phyloP scores from a whole-genome alignment of 106 monocot species.

The Narthecium ossifragum region DNA sequence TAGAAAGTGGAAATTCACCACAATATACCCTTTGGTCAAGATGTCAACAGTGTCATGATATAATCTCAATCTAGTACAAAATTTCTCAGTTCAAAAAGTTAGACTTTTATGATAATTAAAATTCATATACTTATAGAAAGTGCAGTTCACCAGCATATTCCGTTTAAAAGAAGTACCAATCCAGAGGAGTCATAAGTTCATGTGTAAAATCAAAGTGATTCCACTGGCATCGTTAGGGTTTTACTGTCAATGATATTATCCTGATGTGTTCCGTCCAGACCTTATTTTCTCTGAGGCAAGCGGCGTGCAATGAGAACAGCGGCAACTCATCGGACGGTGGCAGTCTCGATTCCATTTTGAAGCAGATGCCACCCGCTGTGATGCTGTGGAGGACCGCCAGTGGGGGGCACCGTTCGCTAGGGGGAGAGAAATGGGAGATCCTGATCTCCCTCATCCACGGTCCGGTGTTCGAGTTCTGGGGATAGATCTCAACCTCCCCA shows the following conservation, averaged over 20 bases:
- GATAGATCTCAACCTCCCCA: slow-evolving; percentile 69
- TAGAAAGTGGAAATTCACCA: background rate
- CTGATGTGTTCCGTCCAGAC: slow-evolving; percentile 32
- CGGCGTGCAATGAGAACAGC: slow-evolving; percentile 53
- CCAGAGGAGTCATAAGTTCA: slow-evolving; percentile 3
- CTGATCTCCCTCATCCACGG: slow-evolving; percentile 43
- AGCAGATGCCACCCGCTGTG: slow-evolving; percentile 51
- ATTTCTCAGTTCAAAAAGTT: background rate
- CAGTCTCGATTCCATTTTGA: slow-evolving; percentile 75
- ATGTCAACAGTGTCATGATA: background rate
- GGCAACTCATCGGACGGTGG: slow-evolving; percentile 29
- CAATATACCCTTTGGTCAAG: background rate
- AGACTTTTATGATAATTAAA: background rate
- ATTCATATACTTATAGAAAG: background rate
- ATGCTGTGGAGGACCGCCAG: slow-evolving; percentile 84
- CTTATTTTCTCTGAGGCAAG: slow-evolving; percentile 94
- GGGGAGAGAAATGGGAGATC: slow-evolving; percentile 55
- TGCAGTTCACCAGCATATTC: slow-evolving; percentile 23
- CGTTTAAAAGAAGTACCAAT: slow-evolving; percentile 5
- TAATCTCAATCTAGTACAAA: background rate
- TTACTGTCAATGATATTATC: slow-evolving; percentile 1
- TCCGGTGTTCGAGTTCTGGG: slow-evolving; percentile 26
- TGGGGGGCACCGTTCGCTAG: slow-evolving; percentile 72
- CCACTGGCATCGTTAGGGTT: background rate
- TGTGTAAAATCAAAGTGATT: background rate